Evolutionary conservation across 225 moss, liverwort and hornwort species (phyloP).

Genomic region (Rhytidiadelphus loreus): DNA sequence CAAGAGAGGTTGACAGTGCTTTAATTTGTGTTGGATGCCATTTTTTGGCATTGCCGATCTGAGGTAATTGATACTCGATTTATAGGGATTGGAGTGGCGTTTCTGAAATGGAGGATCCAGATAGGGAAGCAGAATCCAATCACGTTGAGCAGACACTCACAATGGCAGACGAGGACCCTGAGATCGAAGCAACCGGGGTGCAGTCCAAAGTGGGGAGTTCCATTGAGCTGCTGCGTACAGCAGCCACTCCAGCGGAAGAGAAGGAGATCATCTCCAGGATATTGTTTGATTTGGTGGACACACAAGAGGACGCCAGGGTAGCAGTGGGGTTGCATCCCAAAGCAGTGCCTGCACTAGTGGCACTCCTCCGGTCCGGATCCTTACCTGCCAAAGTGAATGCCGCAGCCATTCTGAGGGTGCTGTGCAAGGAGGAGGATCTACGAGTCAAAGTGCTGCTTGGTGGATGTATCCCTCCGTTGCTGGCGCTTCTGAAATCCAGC

Average conservation of each 20-base stretch:
- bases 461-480: slow-evolving; percentile 91
- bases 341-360: slow-evolving; percentile 83
- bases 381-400: slow-evolving; percentile 78
- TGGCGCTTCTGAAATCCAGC: slow-evolving; percentile 67
- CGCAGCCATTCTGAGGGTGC: slow-evolving; percentile 68
- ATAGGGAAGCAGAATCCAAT: slow-evolving; percentile 39
- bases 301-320: slow-evolving; percentile 66
- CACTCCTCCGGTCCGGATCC: slow-evolving; percentile 85
- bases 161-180: slow-evolving; percentile 32
- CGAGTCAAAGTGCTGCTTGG: slow-evolving; percentile 93
- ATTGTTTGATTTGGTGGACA: slow-evolving; percentile 68
- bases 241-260: slow-evolving; percentile 41
- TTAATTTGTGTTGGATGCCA: not conserved
- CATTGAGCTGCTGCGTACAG: slow-evolving; percentile 70
- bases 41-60: not conserved
- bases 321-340: slow-evolving; percentile 82
- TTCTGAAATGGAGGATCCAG: slow-evolving; percentile 66
- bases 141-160: slow-evolving; percentile 56
- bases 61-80: not conserved
- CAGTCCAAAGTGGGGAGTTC: slow-evolving; percentile 55
- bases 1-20: not conserved
- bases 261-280: slow-evolving; percentile 71
- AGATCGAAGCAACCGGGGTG: slow-evolving; percentile 25
- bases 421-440: slow-evolving; percentile 91
- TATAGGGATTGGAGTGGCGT: slow-evolving; percentile 73